Conservation (phyloP, 495 filamentous ascomycete species). For the Xylaria longipes region DNA sequence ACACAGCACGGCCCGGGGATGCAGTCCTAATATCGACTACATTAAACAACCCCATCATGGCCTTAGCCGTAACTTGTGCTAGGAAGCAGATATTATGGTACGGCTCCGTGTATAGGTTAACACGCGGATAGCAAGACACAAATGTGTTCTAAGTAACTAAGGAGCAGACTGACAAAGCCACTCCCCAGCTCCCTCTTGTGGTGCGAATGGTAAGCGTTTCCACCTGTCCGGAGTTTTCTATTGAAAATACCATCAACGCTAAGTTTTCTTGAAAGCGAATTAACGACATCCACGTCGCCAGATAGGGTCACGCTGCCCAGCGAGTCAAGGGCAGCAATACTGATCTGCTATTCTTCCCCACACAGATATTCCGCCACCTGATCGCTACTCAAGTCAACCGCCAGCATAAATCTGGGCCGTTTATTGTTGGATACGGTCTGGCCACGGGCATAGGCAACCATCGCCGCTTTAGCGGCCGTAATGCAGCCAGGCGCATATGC, state of each 20-base stretch:
- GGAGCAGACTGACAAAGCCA: no score
- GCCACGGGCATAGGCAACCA: conserved; percentile 41
- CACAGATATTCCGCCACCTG: conserved; percentile 27
- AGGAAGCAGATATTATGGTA: no score
- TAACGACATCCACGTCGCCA: conserved; percentile 39
- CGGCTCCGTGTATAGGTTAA: no score
- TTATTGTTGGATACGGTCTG: conserved; percentile 29
- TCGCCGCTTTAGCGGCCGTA: conserved; percentile 29
- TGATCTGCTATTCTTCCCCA: conserved; percentile 19
- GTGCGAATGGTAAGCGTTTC: conserved; percentile 65
- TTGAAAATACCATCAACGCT: conserved; percentile 55
- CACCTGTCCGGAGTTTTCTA: conserved; percentile 44
- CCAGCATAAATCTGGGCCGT: conserved; percentile 43
- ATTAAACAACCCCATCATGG: no score
- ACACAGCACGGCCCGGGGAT: no score
- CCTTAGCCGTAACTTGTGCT: no score
- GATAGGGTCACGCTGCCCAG: conserved; percentile 43
- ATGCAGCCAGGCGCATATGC: conserved; percentile 41
- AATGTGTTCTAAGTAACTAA: no score
- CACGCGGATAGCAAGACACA: no score
- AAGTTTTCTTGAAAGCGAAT: conserved; percentile 50
- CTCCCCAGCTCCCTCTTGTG: conserved; percentile 51
- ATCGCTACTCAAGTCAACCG: conserved; percentile 41
- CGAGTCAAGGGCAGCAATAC: conserved; percentile 47
- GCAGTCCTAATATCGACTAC: no score